phyloP scores from a whole-genome alignment of 2,329 filamentous ascomycete species.

The Nigrograna mackinnonii region DNA sequence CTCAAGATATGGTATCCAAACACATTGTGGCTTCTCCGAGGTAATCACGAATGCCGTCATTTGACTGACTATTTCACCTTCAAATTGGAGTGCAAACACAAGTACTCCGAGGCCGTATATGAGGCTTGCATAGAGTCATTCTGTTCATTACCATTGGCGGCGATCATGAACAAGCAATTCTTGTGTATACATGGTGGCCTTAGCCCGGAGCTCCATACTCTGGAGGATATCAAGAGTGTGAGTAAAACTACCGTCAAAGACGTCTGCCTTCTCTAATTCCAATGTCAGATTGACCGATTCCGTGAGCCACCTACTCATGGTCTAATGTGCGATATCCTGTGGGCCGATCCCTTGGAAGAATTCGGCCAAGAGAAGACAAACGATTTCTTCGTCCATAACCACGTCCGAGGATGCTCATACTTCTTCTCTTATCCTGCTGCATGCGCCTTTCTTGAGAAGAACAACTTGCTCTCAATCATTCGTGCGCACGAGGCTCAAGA shows the following conservation, averaged over 20 bases:
- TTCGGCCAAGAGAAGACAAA: constrained; percentile 99
- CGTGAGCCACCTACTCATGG: constrained; percentile 96
- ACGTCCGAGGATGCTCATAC: constrained; percentile 97
- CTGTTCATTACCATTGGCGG: constrained; percentile 88
- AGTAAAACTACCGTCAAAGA: constrained; percentile 31
- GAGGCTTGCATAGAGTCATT: constrained; percentile 99
- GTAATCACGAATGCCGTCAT: constrained; percentile 98
- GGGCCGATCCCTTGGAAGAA: constrained; percentile 97
- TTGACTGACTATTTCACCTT: constrained; percentile 99
- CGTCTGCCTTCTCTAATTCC: constrained; percentile 20
- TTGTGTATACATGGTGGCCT: constrained; percentile 96
- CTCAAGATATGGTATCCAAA: constrained; percentile 99
- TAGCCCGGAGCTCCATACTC: constrained; percentile 91
- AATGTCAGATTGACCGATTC: constrained; percentile 90
- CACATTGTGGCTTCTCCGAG: constrained; percentile 92
- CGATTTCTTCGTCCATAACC: constrained; percentile 97
- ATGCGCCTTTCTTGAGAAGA: constrained; percentile 97
- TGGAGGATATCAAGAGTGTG: constrained; percentile 90
- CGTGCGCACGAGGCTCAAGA: constrained; percentile 98
- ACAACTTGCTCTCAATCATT: constrained; percentile 96
- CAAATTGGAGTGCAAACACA: constrained; percentile 99
- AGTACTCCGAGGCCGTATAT: constrained; percentile 95
- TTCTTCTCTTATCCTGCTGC: constrained; percentile 99
- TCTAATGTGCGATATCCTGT: constrained; percentile 98
- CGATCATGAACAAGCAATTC: constrained; percentile 99